phyloP scores from a whole-genome alignment of 116 monocot genomes.

The Zostera marina region DNA sequence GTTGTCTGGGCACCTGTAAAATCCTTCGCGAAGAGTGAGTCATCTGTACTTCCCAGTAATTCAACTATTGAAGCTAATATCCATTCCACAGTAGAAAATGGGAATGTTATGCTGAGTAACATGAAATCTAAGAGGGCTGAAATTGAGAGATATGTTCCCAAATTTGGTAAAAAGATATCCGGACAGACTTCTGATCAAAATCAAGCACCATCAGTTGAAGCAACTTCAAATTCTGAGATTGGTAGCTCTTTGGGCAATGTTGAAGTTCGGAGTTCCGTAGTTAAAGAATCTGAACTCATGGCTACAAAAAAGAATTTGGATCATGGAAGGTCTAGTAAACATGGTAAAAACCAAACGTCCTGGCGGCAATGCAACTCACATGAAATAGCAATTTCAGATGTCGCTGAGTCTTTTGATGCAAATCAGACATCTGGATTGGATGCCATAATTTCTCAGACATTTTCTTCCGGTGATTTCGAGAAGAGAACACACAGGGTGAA shows the following conservation, averaged over 20 bases:
- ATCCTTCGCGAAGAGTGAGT: slow-evolving; percentile 23
- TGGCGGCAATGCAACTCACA: slow-evolving; percentile 42
- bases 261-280: not conserved
- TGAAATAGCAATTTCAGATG: slow-evolving; percentile 11
- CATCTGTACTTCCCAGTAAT: slow-evolving; percentile 19
- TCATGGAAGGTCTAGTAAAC: slow-evolving; percentile 27
- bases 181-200: slow-evolving; percentile 12
- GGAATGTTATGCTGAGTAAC: slow-evolving; percentile 17
- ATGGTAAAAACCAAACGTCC: slow-evolving; percentile 35
- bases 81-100: slow-evolving; percentile 15
- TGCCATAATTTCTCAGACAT: not conserved
- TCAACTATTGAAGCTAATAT: not conserved
- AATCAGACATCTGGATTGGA: slow-evolving; percentile 8
- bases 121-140: slow-evolving; percentile 68
- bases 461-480: slow-evolving; percentile 9
- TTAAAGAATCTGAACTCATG: slow-evolving; percentile 11
- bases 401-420: slow-evolving; percentile 9
- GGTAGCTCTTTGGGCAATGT: slow-evolving; percentile 6
- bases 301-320: slow-evolving; percentile 20
- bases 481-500: slow-evolving; percentile 30
- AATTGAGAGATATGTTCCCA: slow-evolving; percentile 88
- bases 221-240: slow-evolving; percentile 1
- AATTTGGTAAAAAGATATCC: slow-evolving; percentile 41
- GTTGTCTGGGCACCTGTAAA: slow-evolving; percentile 84
- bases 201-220: not conserved